Conservation (phyloP, 2,329 filamentous ascomycete species). For the Aspergillus sojae region DNA sequence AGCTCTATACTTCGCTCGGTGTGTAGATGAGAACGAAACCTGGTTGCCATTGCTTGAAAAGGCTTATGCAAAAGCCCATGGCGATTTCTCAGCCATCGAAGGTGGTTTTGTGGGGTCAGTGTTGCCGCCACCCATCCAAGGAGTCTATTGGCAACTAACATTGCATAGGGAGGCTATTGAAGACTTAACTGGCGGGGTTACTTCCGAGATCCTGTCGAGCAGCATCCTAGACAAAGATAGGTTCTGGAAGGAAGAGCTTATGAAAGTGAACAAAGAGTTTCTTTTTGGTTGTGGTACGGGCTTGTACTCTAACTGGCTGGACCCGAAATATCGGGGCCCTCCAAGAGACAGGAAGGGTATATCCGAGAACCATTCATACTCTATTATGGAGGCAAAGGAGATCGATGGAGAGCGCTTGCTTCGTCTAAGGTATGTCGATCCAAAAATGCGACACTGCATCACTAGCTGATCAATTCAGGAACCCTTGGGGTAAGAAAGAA, state of each 20-base stretch:
- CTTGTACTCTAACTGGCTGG: conserved; percentile 48
- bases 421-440: conserved; percentile 55
- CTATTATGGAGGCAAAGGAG: conserved; percentile 62
- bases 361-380: conserved; percentile 57
- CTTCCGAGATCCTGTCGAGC: conserved; percentile 48
- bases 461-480: conserved; percentile 50
- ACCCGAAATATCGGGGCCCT: conserved; percentile 36
- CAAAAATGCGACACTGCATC: background rate
- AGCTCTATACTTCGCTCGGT: conserved; percentile 77
- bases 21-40: conserved; percentile 75
- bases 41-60: conserved; percentile 82
- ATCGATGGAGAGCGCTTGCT: conserved; percentile 65
- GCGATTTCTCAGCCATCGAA: conserved; percentile 74
- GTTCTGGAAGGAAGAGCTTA: conserved; percentile 82
- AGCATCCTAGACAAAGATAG: conserved; percentile 67
- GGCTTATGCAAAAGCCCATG: conserved; percentile 82
- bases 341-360: conserved; percentile 48
- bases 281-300: conserved; percentile 52
- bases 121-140: background rate
- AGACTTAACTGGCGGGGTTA: conserved; percentile 58
- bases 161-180: conserved; percentile 56
- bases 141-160: background rate
- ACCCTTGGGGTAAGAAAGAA: conserved; percentile 80
- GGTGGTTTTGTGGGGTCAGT: conserved; percentile 69
- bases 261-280: conserved; percentile 79